These are phyloP conservation scores for Apophysomyces sp. DNA, from an alignment of 371 early-diverging fungal species.

Conservation along the genomic window DNA sequence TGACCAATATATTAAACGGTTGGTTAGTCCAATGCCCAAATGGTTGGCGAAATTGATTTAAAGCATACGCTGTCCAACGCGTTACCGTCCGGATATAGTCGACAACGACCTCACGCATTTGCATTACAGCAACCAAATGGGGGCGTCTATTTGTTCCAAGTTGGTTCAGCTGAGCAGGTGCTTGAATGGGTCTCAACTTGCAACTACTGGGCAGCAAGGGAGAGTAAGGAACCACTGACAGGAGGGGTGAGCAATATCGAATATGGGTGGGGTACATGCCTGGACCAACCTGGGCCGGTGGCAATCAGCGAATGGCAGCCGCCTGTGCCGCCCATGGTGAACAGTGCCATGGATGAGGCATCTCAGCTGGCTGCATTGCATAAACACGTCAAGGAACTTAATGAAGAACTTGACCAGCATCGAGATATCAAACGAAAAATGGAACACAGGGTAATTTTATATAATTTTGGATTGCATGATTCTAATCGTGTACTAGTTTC, in stretches of 20 bases:
- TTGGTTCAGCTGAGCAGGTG: constrained; percentile 63
- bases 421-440: constrained; percentile 43
- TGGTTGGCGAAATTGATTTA: constrained; percentile 64
- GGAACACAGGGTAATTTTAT: constrained; percentile 20
- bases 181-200: constrained; percentile 84
- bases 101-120: constrained; percentile 80
- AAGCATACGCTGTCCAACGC: constrained; percentile 83
- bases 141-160: constrained; percentile 85
- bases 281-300: constrained; percentile 27
- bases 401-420: constrained; percentile 36
- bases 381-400: constrained; percentile 29
- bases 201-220: constrained; percentile 93
- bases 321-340: constrained; percentile 33
- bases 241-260: constrained; percentile 87
- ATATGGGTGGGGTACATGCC: constrained; percentile 86
- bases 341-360: constrained; percentile 31
- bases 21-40: constrained; percentile 31
- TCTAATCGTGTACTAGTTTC: constrained; percentile 31
- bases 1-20: background rate
- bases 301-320: constrained; percentile 37
- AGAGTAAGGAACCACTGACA: constrained; percentile 83
- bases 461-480: background rate
- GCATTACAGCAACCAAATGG: constrained; percentile 82
- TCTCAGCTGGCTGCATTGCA: constrained; percentile 33
- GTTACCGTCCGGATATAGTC: constrained; percentile 83